These are phyloP conservation scores for Spathaspora sp. DNA, from an alignment of 805 yeast species.

Conservation along the genomic window DNA sequence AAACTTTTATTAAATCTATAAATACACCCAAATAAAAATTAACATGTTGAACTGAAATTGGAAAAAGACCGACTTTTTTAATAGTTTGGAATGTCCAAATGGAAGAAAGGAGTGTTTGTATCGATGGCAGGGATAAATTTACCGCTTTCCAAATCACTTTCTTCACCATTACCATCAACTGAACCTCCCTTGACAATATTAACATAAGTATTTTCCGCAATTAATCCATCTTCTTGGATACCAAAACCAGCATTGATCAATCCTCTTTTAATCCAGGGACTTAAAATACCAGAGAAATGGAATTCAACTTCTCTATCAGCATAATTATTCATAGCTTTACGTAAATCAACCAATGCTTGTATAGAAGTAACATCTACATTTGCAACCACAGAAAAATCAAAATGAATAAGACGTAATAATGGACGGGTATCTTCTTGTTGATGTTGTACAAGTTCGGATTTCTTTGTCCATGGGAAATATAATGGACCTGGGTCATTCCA, in stretches of 20 bases:
- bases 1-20: neutral
- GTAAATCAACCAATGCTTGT: constrained; percentile 72
- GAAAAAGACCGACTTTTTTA: neutral
- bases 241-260: constrained; percentile 79
- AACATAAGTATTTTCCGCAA: constrained; percentile 37
- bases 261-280: constrained; percentile 84
- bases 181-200: constrained; percentile 28
- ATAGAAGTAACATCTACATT: constrained; percentile 77
- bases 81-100: constrained; percentile 68
- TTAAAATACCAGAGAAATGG: constrained; percentile 81
- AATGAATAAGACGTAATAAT: constrained; percentile 61
- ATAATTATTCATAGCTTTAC: constrained; percentile 66
- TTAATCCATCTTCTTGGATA: constrained; percentile 39
- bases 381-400: constrained; percentile 78
- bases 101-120: constrained; percentile 74
- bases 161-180: neutral
- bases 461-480: constrained; percentile 27
- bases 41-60: neutral
- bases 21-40: neutral
- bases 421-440: constrained; percentile 52
- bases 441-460: constrained; percentile 9
- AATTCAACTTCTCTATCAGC: constrained; percentile 83
- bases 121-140: constrained; percentile 52
- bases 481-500: constrained; percentile 88
- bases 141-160: constrained; percentile 29